Evolutionary conservation across 2,329 filamentous ascomycete genomes (phyloP).

Genomic region (Fusarium penzigii): DNA sequence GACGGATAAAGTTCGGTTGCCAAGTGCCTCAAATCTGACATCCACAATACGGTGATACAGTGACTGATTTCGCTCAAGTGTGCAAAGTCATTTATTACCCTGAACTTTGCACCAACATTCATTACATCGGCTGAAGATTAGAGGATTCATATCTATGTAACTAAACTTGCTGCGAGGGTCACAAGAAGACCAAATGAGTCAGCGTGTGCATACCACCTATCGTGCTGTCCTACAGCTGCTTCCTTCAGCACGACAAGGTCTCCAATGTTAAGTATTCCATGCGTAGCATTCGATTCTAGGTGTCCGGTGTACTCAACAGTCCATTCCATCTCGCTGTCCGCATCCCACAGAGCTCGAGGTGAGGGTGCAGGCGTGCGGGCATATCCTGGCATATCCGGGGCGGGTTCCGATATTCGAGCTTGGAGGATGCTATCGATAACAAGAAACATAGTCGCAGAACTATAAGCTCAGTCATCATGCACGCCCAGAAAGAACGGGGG

Average conservation of each 20-base stretch:
- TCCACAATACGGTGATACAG: too few species aligned
- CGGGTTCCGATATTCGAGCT: background rate
- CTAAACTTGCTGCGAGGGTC: background rate
- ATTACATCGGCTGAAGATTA: too few species aligned
- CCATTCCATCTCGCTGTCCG: constrained; percentile 1
- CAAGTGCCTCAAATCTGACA: too few species aligned
- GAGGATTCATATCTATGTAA: too few species aligned
- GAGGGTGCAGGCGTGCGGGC: background rate
- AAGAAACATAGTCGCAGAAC: background rate
- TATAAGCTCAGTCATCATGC: background rate
- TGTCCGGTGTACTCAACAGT: background rate
- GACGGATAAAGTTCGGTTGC: too few species aligned
- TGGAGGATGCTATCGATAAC: constrained; percentile 1
- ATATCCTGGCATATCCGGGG: background rate
- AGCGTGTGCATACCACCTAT: constrained; percentile 4
- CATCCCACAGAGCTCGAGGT: background rate
- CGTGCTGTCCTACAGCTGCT: background rate
- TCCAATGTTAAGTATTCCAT: constrained; percentile 1
- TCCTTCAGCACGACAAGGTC: constrained; percentile 3
- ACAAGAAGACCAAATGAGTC: constrained; percentile 4
- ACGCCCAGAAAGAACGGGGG: background rate
- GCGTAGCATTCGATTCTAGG: background rate
- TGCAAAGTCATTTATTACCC: too few species aligned
- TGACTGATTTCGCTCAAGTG: too few species aligned
- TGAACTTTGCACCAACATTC: too few species aligned